These are phyloP conservation scores for Candida pini DNA, from an alignment of 805 yeast species.

Conservation along the genomic window DNA sequence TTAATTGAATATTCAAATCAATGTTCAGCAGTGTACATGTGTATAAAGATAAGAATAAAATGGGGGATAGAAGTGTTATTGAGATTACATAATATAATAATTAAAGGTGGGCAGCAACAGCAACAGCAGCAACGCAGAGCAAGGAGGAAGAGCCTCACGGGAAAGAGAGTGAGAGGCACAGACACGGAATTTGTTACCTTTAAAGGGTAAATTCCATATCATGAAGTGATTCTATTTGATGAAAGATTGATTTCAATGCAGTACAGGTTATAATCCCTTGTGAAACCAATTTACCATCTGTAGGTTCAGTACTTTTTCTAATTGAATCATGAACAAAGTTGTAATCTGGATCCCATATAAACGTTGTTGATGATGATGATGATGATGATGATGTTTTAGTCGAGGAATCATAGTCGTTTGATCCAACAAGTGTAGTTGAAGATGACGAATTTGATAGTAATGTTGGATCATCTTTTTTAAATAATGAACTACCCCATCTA, in stretches of 20 bases:
- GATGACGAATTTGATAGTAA: neutral
- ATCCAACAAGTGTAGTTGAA: neutral
- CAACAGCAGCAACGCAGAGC: no score
- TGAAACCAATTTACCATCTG: conserved; percentile 87
- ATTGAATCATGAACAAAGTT: conserved; percentile 48
- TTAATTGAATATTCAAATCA: no score
- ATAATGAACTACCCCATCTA: conserved; percentile 49
- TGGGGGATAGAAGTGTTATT: no score
- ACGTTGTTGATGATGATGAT: conserved; percentile 29
- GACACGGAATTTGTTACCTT: no score
- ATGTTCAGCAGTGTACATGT: no score
- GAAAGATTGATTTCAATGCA: conserved; percentile 4
- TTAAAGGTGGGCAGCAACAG: no score
- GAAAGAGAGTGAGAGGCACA: no score
- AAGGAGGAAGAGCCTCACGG: no score
- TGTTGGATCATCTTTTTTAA: neutral
- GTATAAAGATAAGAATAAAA: no score
- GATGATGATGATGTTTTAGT: conserved; percentile 4
- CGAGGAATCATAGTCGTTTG: no score
- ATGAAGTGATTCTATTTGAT: conserved; percentile 1
- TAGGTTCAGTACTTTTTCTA: conserved; percentile 33
- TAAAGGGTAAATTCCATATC: conserved; percentile 19
- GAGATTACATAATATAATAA: no score
- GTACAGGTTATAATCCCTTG: conserved; percentile 94
- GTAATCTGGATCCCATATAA: conserved; percentile 74